Evolutionary conservation across 2,329 filamentous ascomycete genomes (phyloP), one percentile per base, ranked within the genome.

Genomic region (Colletotrichum ledebouriae): DNA sequence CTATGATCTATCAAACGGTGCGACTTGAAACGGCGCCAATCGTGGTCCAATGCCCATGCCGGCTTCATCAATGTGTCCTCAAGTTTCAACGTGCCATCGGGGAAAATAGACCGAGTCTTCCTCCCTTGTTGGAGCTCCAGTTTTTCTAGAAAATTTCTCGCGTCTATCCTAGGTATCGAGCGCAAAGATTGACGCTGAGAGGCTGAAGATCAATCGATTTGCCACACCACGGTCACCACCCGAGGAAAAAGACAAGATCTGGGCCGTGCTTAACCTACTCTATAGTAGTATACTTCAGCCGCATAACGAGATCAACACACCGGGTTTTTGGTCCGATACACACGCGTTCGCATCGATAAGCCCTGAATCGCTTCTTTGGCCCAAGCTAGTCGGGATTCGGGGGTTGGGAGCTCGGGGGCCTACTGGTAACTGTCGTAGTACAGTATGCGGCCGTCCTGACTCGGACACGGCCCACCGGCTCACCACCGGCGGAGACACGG

Each of bases 401-500:
- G 57, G 58, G 57, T 34, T 34, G 29, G 49, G 49, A 33, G 13
- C 41, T 52, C 29, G 4, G 62, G 50, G 55, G 62, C 46, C 58
- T 60, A 41, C 52, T n/a, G n/a, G n/a, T n/a, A n/a, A n/a, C n/a
- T 15, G 50, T n/a, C 3, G 4, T 4, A 22, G 15, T 25, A 47
- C 25, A 2, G 41, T 47, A 59, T 41, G 37, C 56, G 25, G 49
- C n/a, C 25, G 22, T 10, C 33, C 66, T 69, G 66, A 69, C 66
- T 69, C 66, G 66, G 61, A 56, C 66, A 34, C 29, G 20, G 34
- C 25, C 61, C 66, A 60, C 56, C 55, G 61, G 61, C 61, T 42
- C 61, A 65, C 52, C 53, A 17, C 57, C 65, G 65, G 65, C 65
- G 65, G 65, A 68, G 65, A 55, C 61, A 55, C 61, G 61, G 65